Evolutionary conservation across 2,329 filamentous ascomycete species (phyloP), one percentile per base, ranked within the genome.

Genomic region (Diaporthe amygdali): DNA sequence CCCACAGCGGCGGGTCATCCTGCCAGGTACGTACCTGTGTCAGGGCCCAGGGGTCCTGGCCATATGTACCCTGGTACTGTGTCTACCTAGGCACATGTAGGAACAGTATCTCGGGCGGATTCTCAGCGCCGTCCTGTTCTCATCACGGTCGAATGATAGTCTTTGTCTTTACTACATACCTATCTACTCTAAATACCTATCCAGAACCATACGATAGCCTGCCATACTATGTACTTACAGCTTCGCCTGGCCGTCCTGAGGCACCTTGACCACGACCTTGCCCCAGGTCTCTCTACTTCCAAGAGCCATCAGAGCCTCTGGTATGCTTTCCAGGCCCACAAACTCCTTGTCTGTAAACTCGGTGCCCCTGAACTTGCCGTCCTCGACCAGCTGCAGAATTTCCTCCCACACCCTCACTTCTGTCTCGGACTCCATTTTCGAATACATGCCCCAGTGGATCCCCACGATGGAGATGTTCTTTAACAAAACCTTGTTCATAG

Each of bases 391-490:
- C 75, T 90, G 86, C 79, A 94, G 93, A 74, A 98, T 90, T 0
- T 93, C 95, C 63, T 92, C 84, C 96, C 96, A 98, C 0, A 98
- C 95, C 27, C 83, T 81, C 9, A 87, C 85, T 6, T 96, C 89
- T 55, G 87, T 91, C 78, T 92, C 89, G 27, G 86, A 89, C 84
- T 98, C 93, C 75, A 93, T 89, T 54, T 86, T 86, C 1, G 91
- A 85, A 82, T 98, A 98, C 71, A 92, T 91, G 15, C 96, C 96
- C 96, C 96, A 98, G 83, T 97, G 94, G 77, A 98, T 84, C 1
- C 96, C 96, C 1, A 98, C 93, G 15, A 98, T 85, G 74, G 91
- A 92, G 74, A 98, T 96, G 80, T 98, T 98, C 88, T 98, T 98
- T 76, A 98, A 84, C 73, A 98, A 82, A 32, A 98, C 94, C 81